phyloP scores from a whole-genome alignment of 495 filamentous ascomycete genomes.

The Chaetomium cochliodes region DNA sequence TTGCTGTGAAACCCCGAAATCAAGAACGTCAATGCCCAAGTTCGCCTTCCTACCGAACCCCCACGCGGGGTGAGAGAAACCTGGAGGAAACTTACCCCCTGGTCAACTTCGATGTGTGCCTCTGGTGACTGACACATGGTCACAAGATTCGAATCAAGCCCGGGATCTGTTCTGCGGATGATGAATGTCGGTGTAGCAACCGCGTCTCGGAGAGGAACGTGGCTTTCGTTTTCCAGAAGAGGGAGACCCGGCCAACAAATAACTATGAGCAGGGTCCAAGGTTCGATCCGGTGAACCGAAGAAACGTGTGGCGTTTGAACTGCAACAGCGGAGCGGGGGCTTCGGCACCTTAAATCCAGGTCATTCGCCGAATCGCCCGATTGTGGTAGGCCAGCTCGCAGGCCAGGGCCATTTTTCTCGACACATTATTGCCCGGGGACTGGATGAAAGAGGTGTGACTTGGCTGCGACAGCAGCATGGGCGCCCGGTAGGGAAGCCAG shows the following conservation, averaged over 20 bases:
- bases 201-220: not conserved
- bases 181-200: not conserved
- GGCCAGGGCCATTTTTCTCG: not conserved
- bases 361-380: not conserved
- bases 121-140: not conserved
- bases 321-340: not conserved
- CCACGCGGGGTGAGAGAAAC: too few relatives aligned
- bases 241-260: not conserved
- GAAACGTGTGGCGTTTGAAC: not conserved
- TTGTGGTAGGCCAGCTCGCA: not conserved
- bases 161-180: not conserved
- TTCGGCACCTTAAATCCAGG: not conserved
- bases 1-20: not conserved
- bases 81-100: not conserved
- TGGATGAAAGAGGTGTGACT: not conserved
- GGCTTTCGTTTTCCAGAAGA: not conserved
- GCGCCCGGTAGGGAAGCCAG: not conserved
- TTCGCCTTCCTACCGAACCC: too few relatives aligned
- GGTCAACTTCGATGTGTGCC: conserved; percentile 4
- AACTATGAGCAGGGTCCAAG: not conserved
- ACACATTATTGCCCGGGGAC: not conserved
- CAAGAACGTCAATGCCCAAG: not conserved
- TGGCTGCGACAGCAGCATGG: not conserved
- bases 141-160: not conserved
- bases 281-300: not conserved